phyloP scores from a whole-genome alignment of 2,329 filamentous ascomycete genomes.

The Ceratocystis papillata region DNA sequence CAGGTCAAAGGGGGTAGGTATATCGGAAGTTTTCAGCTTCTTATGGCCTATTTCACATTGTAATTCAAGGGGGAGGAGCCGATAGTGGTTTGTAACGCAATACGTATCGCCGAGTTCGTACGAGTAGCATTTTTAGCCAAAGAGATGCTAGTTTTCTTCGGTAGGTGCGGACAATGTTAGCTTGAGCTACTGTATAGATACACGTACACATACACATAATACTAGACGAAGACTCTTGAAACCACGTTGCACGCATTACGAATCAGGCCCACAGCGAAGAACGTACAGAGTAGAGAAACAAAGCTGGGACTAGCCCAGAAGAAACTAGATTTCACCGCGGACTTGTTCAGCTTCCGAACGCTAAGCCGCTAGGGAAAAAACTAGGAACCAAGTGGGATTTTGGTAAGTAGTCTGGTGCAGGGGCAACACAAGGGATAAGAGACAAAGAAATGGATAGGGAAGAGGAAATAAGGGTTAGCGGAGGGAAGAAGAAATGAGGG shows the following conservation, averaged over 20 bases:
- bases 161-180: not conserved
- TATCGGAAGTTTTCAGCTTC: not conserved
- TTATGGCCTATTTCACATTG: not conserved
- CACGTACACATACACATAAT: not conserved
- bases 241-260: not conserved
- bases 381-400: not conserved
- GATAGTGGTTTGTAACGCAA: not conserved
- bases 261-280: not conserved
- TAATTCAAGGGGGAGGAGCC: not conserved
- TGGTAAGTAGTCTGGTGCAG: not conserved
- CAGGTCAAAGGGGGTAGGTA: not conserved
- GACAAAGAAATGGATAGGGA: not conserved
- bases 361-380: not conserved
- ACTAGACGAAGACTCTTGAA: not conserved
- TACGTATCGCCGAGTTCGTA: not conserved
- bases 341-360: not conserved
- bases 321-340: not conserved
- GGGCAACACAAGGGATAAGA: conserved; percentile 1
- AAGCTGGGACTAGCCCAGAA: not conserved
- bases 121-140: not conserved
- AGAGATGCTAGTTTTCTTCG: not conserved
- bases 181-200: not conserved
- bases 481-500: no score
- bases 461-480: not conserved
- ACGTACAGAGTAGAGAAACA: no score